Percentiles rank a stretch among this genome's conserved stretches.
Conservation (phyloP, 441 rosid genomes). For the Kokia cookei region DNA sequence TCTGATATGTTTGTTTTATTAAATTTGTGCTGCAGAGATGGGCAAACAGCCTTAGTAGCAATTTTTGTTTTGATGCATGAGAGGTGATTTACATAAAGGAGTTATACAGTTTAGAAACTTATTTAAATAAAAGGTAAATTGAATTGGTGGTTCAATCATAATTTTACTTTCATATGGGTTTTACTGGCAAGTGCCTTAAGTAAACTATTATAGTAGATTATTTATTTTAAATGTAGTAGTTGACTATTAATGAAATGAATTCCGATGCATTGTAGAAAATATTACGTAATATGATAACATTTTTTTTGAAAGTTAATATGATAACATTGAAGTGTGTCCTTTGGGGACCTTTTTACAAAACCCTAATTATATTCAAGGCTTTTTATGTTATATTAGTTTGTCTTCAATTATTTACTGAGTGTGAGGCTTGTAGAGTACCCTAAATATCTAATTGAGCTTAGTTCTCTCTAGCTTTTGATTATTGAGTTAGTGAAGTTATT, state of each 20-base stretch:
- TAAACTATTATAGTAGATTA: background rate
- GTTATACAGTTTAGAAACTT: background rate
- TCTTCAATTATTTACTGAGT: background rate
- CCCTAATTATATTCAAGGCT: background rate
- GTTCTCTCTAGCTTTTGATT: background rate
- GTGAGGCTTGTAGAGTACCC: background rate
- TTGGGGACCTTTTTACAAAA: background rate
- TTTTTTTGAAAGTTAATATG: background rate
- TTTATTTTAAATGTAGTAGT: background rate
- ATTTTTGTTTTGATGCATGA: background rate
- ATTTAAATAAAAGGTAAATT: background rate
- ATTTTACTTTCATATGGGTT: background rate
- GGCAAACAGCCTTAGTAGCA: background rate
- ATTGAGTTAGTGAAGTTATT: background rate
- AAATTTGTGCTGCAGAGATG: background rate
- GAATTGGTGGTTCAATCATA: background rate
- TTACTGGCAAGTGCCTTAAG: background rate
- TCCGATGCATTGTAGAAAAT: background rate
- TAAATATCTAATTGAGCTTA: background rate
- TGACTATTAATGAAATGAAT: background rate
- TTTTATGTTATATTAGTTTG: background rate
- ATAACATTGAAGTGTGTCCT: background rate
- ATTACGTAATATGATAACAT: background rate
- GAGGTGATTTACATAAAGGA: background rate
- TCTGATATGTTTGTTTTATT: background rate